Percentiles rank a stretch among this genome's conserved stretches.
Evolutionary conservation across 2,329 filamentous ascomycete species (phyloP).

Genomic region (Epichloe bromicola): DNA sequence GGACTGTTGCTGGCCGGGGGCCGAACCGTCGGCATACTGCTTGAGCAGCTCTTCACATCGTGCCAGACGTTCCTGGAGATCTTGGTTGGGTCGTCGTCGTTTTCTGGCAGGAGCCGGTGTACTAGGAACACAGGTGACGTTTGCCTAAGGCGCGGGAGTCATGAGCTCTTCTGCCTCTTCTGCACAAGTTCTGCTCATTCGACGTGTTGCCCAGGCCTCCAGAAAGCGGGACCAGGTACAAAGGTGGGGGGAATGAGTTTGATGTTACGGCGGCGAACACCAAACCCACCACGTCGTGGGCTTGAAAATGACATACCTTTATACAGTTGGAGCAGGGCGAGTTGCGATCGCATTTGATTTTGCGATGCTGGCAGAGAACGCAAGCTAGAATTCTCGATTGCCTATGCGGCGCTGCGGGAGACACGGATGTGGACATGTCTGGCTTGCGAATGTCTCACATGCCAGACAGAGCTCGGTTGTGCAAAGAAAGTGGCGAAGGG

Average conservation of each 20-base stretch:
- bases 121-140: constrained; percentile 45
- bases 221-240: background rate
- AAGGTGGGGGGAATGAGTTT: background rate
- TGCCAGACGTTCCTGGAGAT: constrained; percentile 46
- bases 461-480: constrained; percentile 9
- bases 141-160: constrained; percentile 29
- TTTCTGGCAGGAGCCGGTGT: constrained; percentile 47
- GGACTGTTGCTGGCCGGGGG: constrained; percentile 10
- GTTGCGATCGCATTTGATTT: constrained; percentile 49
- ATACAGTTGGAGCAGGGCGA: constrained; percentile 47
- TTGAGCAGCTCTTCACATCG: constrained; percentile 46
- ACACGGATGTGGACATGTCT: constrained; percentile 20
- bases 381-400: constrained; percentile 37
- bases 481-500: background rate
- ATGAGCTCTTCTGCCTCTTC: constrained; percentile 1
- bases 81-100: constrained; percentile 45
- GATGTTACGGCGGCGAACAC: background rate
- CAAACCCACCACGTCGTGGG: background rate
- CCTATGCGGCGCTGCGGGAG: constrained; percentile 20
- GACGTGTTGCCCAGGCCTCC: background rate
- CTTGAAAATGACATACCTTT: constrained; percentile 31
- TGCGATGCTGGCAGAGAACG: constrained; percentile 46
- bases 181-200: background rate
- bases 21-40: constrained; percentile 35
- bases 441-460: constrained; percentile 15